These are phyloP conservation scores for Protostelium mycophagum DNA, from an alignment of 78 protist genomes.

Conservation along the genomic window DNA sequence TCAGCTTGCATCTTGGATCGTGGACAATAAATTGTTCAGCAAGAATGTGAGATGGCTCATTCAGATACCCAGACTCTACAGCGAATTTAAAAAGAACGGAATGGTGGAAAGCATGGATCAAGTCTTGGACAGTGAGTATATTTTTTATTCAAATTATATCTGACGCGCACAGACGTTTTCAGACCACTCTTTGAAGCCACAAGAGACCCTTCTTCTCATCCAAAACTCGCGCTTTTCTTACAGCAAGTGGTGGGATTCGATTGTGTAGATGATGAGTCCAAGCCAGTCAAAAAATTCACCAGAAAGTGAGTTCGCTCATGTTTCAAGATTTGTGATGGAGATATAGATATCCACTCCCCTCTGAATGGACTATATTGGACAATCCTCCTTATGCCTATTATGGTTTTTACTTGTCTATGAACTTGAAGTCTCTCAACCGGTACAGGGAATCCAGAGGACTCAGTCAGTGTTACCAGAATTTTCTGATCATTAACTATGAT, in stretches of 20 bases:
- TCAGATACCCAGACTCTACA: conserved; percentile 95
- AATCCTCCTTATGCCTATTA: conserved; percentile 97
- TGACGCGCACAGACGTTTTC: conserved; percentile 75
- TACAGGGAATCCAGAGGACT: conserved; percentile 62
- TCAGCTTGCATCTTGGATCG: conserved; percentile 86
- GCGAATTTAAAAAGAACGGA: conserved; percentile 30
- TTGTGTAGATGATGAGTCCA: conserved; percentile 95
- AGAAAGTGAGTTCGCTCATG: conserved; percentile 9
- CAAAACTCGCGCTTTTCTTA: conserved; percentile 58
- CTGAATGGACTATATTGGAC: conserved; percentile 71
- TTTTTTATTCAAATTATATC: too few species aligned
- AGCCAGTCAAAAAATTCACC: conserved; percentile 69
- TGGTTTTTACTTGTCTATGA: conserved; percentile 88
- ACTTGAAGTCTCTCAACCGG: conserved; percentile 83
- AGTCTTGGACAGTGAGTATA: conserved; percentile 36
- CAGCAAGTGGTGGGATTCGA: conserved; percentile 94
- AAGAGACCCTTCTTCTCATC: conserved; percentile 73
- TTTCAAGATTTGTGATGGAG: neutral
- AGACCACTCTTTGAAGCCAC: conserved; percentile 94
- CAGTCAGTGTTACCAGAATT: neutral
- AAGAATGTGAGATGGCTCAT: conserved; percentile 90
- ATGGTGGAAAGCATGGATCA: conserved; percentile 60
- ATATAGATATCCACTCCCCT: conserved; percentile 59
- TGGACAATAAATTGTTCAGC: conserved; percentile 64
- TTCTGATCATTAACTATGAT: neutral